Percentiles rank a stretch among this genome's conserved stretches.
These are phyloP conservation scores for Ganoderma lingzhi DNA, from an alignment of 1,284 basidiomycete genomes.

Conservation along the genomic window DNA sequence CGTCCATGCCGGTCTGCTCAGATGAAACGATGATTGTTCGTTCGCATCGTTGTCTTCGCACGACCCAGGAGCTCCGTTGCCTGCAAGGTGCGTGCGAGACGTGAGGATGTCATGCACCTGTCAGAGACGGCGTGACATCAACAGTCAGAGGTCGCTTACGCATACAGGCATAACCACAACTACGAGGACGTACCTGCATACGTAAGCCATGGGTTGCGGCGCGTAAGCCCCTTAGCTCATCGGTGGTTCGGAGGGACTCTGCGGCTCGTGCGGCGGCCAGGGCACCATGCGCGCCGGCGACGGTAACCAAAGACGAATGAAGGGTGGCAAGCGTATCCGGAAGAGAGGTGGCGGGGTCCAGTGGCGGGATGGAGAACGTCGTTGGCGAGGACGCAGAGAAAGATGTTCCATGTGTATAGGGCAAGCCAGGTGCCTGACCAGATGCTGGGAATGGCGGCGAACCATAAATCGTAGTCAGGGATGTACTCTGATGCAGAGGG, in stretches of 20 bases:
- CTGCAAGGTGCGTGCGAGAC: slow-evolving; percentile 19
- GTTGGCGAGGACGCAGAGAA: slow-evolving; percentile 35
- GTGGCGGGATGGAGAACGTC: slow-evolving; percentile 57
- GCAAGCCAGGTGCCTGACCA: slow-evolving; percentile 14
- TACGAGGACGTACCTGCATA: slow-evolving; percentile 66
- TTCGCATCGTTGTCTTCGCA: slow-evolving; percentile 15
- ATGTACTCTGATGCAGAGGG: slow-evolving; percentile 9
- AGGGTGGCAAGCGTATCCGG: slow-evolving; percentile 66
- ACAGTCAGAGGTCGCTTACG: neutral
- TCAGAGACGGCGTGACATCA: neutral
- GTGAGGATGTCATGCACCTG: slow-evolving; percentile 34
- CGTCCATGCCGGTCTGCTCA: slow-evolving; percentile 26
- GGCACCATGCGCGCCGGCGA: slow-evolving; percentile 53
- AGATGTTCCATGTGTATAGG: slow-evolving; percentile 31
- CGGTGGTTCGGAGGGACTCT: slow-evolving; percentile 75
- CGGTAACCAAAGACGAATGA: slow-evolving; percentile 64
- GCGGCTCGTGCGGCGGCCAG: slow-evolving; percentile 45
- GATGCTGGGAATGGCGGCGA: slow-evolving; percentile 20
- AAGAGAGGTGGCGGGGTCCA: slow-evolving; percentile 66
- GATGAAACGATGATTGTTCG: slow-evolving; percentile 17
- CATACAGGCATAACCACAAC: slow-evolving; percentile 2
- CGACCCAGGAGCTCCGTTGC: slow-evolving; percentile 2
- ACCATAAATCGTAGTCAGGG: slow-evolving; percentile 19
- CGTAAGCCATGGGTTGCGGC: slow-evolving; percentile 81
- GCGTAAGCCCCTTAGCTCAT: slow-evolving; percentile 79